Percentiles rank a stretch among this genome's conserved stretches.
Conservation (phyloP, 495 filamentous ascomycete genomes). For the Daldinia decipiens region DNA sequence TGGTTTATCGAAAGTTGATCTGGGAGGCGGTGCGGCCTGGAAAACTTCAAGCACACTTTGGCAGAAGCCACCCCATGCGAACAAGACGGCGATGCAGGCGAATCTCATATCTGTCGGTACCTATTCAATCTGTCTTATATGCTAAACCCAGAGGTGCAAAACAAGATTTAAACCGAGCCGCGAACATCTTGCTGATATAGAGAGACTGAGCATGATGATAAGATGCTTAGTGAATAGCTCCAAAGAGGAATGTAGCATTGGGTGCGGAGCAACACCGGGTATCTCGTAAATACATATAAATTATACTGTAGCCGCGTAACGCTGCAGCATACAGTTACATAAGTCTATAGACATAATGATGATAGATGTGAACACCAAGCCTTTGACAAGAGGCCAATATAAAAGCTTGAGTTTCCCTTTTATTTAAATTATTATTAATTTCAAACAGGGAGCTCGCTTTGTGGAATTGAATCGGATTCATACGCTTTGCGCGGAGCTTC, state of each 20-base stretch:
- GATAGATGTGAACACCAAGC: not conserved
- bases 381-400: not conserved
- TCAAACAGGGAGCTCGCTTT: conserved; percentile 18
- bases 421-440: not conserved
- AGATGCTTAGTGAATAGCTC: not conserved
- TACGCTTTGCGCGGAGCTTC: conserved; percentile 4
- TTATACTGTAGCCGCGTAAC: not conserved
- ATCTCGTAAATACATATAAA: conserved; percentile 2
- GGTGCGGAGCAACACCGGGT: conserved; percentile 25
- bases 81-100: conserved; percentile 9
- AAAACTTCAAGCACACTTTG: conserved; percentile 39
- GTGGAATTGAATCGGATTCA: conserved; percentile 11
- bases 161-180: not conserved
- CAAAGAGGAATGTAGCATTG: conserved; percentile 34
- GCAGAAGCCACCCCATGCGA: conserved; percentile 22
- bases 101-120: not conserved
- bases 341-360: not conserved
- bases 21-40: conserved; percentile 42
- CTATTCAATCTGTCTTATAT: not conserved
- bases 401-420: not conserved
- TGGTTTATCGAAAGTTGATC: conserved; percentile 23
- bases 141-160: too few species aligned
- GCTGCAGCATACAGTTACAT: conserved; percentile 1
- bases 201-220: not conserved
- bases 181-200: not conserved